phyloP scores from a whole-genome alignment of 371 early-diverging fungal species.

The Choanephora cucurbitarum region DNA sequence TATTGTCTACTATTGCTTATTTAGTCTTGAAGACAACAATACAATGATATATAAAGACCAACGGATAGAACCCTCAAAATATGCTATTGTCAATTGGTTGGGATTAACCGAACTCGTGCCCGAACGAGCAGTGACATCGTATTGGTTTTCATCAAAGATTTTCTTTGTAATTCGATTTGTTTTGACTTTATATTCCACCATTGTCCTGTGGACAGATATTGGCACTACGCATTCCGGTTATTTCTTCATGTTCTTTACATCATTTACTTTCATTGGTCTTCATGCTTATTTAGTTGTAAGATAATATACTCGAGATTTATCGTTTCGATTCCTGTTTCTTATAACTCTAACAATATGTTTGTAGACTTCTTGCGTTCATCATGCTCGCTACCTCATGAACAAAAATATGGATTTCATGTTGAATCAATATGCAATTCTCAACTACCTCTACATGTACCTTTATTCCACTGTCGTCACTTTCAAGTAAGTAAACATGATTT shows the following conservation, averaged over 20 bases:
- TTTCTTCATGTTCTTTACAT: constrained; percentile 54
- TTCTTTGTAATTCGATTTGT: constrained; percentile 48
- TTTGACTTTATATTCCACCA: constrained; percentile 38
- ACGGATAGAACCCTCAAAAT: constrained; percentile 23
- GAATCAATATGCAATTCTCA: constrained; percentile 36
- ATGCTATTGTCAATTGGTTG: constrained; percentile 45
- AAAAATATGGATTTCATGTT: constrained; percentile 30
- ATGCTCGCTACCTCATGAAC: constrained; percentile 32
- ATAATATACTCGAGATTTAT: too few species aligned
- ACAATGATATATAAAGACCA: constrained; percentile 20
- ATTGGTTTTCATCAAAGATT: constrained; percentile 46
- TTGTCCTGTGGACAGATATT: constrained; percentile 45
- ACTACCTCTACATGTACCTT: constrained; percentile 45
- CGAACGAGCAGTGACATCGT: constrained; percentile 56
- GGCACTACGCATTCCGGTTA: constrained; percentile 21
- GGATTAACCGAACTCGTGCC: constrained; percentile 55
- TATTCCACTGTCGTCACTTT: constrained; percentile 46
- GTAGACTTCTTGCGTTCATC: constrained; percentile 31
- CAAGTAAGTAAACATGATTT: constrained; percentile 35
- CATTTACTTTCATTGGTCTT: constrained; percentile 55
- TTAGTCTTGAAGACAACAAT: too few species aligned
- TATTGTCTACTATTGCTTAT: too few species aligned
- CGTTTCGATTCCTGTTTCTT: background rate
- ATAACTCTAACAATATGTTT: background rate
- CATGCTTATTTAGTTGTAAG: constrained; percentile 54